Conservation (phyloP, 805 yeast species). For the Hanseniaspora guilliermondii region DNA sequence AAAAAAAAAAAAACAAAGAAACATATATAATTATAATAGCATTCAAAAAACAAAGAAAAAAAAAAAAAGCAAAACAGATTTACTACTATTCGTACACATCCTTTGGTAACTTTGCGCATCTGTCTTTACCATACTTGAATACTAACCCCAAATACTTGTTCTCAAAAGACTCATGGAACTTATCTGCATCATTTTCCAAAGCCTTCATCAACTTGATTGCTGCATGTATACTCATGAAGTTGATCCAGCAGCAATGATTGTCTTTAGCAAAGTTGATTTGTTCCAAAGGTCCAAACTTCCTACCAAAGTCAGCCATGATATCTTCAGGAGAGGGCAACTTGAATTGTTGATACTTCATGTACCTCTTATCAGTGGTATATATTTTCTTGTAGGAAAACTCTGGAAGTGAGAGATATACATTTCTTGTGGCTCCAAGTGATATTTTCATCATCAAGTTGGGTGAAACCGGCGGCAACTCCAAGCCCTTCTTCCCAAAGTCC, state of each 20-base stretch:
- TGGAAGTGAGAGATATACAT: conserved; percentile 56
- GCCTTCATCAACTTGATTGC: conserved; percentile 55
- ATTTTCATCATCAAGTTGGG: conserved; percentile 49
- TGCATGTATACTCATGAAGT: conserved; percentile 49
- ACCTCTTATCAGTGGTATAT: conserved; percentile 25
- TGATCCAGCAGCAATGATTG: conserved; percentile 63
- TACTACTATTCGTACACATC: conserved; percentile 23
- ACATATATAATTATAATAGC: no score
- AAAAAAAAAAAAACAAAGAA: not conserved
- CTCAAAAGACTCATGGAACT: conserved; percentile 31
- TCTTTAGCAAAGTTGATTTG: conserved; percentile 62
- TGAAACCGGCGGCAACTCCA: conserved; percentile 50
- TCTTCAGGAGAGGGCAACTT: conserved; percentile 37
- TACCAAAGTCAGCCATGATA: conserved; percentile 46
- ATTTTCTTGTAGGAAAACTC: conserved; percentile 32
- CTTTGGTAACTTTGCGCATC: conserved; percentile 52
- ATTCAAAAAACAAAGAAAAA: conserved; percentile 8
- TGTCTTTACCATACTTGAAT: conserved; percentile 61
- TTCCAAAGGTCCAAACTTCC: conserved; percentile 54
- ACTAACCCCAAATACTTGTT: conserved; percentile 42
- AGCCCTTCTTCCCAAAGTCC: conserved; percentile 49
- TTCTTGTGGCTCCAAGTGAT: conserved; percentile 63
- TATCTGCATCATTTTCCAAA: conserved; percentile 33
- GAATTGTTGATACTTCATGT: conserved; percentile 18
- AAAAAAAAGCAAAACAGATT: not conserved